Conservation (phyloP, 2,329 filamentous ascomycete genomes). For the Cercospora janseana region DNA sequence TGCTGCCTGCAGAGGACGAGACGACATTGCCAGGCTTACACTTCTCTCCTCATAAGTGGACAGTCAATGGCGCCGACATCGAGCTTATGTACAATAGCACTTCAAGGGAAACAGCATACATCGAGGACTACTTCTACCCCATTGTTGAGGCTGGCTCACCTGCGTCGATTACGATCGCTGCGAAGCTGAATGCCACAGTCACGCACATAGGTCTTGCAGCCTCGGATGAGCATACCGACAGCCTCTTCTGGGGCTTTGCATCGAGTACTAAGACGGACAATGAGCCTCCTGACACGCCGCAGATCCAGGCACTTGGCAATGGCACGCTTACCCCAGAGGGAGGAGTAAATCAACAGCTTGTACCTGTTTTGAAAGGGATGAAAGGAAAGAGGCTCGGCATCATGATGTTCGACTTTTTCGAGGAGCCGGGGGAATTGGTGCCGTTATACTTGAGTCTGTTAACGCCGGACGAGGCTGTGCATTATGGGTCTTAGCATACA, state of each 20-base stretch:
- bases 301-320: constrained; percentile 50
- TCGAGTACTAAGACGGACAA: constrained; percentile 46
- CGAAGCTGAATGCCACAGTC: constrained; percentile 48
- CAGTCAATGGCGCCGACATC: constrained; percentile 45
- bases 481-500: constrained; percentile 11
- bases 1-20: constrained; percentile 39
- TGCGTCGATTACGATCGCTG: constrained; percentile 43
- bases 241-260: constrained; percentile 51
- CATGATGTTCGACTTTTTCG: constrained; percentile 55
- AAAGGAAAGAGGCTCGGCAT: constrained; percentile 51
- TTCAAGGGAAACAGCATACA: constrained; percentile 43
- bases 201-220: constrained; percentile 44
- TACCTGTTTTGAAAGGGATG: constrained; percentile 39
- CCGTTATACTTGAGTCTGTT: constrained; percentile 40
- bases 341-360: constrained; percentile 49
- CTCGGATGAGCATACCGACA: constrained; percentile 33
- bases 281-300: constrained; percentile 43
- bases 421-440: constrained; percentile 45
- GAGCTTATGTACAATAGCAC: constrained; percentile 44
- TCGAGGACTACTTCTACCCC: constrained; percentile 53
- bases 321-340: constrained; percentile 39
- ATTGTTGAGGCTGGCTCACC: constrained; percentile 34
- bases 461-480: constrained; percentile 20
- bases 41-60: constrained; percentile 47
- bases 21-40: constrained; percentile 48